These are phyloP conservation scores for Capsella bursapastoris DNA, from an alignment of 345 rosid genomes.

Conservation along the genomic window DNA sequence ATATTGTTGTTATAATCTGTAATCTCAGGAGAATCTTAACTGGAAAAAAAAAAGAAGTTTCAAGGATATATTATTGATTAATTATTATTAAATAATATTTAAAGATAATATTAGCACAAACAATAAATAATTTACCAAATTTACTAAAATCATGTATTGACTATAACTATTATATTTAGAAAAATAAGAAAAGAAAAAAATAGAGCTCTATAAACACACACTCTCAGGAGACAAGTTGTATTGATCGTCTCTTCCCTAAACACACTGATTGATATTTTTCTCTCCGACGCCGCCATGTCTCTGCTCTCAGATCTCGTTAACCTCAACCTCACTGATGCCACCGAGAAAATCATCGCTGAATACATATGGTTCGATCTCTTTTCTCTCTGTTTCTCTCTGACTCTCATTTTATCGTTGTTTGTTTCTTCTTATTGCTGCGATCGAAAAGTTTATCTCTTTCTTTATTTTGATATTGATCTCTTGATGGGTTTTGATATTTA, in stretches of 20 bases:
- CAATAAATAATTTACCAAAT: constrained; percentile 14
- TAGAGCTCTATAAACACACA: constrained; percentile 34
- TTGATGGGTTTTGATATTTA: neutral
- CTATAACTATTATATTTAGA: constrained; percentile 15
- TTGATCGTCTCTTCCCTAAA: constrained; percentile 34
- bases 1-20: constrained; percentile 19
- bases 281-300: constrained; percentile 51
- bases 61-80: neutral
- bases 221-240: constrained; percentile 25
- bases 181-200: no score
- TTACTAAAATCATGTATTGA: constrained; percentile 20
- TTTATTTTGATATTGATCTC: neutral
- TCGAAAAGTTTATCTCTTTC: neutral
- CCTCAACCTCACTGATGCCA: constrained; percentile 64
- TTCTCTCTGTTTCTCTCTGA: constrained; percentile 30
- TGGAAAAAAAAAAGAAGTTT: neutral
- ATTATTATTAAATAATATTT: neutral
- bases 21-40: constrained; percentile 24
- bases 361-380: constrained; percentile 61
- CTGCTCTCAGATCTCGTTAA: constrained; percentile 68
- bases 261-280: neutral
- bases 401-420: neutral
- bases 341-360: constrained; percentile 73
- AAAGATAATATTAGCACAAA: constrained; percentile 23
- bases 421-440: neutral